Percentiles rank a stretch among this genome's conserved stretches.
phyloP scores from a whole-genome alignment of 192 early-diverging fungal species.

The Coemansia sp. region DNA sequence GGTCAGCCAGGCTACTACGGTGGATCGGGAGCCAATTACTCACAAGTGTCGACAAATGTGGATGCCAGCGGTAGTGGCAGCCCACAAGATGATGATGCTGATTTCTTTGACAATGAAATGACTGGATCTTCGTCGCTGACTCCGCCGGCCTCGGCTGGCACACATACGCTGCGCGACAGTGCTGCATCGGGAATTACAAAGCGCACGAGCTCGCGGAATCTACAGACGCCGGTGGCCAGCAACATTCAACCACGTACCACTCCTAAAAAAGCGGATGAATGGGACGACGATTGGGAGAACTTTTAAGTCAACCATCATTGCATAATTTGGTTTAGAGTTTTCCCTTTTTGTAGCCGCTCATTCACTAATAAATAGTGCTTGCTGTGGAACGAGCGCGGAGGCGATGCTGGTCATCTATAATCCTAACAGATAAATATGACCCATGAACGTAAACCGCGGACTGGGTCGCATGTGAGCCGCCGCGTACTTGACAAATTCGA shows the following conservation, averaged over 20 bases:
- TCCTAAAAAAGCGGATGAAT: slow-evolving; percentile 22
- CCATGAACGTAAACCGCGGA: slow-evolving; percentile 43
- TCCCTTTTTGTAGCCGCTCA: too few species aligned
- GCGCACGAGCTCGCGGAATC: slow-evolving; percentile 15
- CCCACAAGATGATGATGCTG: slow-evolving; percentile 12
- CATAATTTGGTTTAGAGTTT: not conserved
- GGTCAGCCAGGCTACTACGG: slow-evolving; percentile 20
- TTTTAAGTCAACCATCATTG: slow-evolving; percentile 17
- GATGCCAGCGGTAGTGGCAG: not conserved
- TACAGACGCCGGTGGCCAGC: slow-evolving; percentile 8
- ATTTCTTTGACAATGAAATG: slow-evolving; percentile 41
- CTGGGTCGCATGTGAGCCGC: not conserved
- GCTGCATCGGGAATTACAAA: slow-evolving; percentile 8
- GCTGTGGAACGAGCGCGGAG: slow-evolving; percentile 33
- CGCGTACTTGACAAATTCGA: not conserved
- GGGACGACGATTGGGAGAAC: slow-evolving; percentile 48
- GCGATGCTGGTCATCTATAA: slow-evolving; percentile 24
- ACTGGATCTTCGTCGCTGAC: slow-evolving; percentile 16
- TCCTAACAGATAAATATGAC: slow-evolving; percentile 26
- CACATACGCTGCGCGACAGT: not conserved
- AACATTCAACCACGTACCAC: slow-evolving; percentile 8
- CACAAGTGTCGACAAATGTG: slow-evolving; percentile 20
- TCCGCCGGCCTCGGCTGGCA: slow-evolving; percentile 18
- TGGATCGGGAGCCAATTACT: slow-evolving; percentile 12
- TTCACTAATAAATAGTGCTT: too few species aligned